phyloP scores from a whole-genome alignment of 1,284 basidiomycete species.

The Ustilago nuda region DNA sequence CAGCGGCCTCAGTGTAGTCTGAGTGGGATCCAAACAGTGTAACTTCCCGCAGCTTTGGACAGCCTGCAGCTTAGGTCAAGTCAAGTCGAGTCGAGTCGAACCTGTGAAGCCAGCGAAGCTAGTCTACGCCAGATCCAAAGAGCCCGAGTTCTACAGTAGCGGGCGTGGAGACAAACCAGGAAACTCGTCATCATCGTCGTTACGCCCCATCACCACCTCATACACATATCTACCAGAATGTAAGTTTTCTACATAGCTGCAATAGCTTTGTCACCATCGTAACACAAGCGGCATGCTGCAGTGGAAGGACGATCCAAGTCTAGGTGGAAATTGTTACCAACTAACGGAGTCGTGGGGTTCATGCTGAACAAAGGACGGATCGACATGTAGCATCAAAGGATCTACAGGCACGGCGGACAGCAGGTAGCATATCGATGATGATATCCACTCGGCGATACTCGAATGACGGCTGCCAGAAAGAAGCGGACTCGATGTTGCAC shows the following conservation, averaged over 20 bases:
- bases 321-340: neutral
- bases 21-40: neutral
- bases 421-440: neutral
- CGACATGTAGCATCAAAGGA: neutral
- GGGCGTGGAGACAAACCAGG: neutral
- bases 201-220: constrained; percentile 38
- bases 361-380: neutral
- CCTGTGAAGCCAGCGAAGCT: neutral
- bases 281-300: constrained; percentile 8
- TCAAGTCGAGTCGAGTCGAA: constrained; percentile 2
- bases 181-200: constrained; percentile 20
- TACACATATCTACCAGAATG: constrained; percentile 38
- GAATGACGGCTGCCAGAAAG: neutral
- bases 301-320: neutral
- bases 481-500: neutral
- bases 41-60: constrained; percentile 6
- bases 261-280: constrained; percentile 5
- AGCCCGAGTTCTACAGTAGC: too few species aligned
- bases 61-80: neutral
- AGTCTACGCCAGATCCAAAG: too few species aligned
- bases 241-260: constrained; percentile 34
- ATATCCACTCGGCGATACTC: too few species aligned
- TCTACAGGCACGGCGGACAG: neutral
- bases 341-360: neutral
- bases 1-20: neutral